Evolutionary conservation across 1,284 basidiomycete genomes (phyloP).

Genomic region (Ustilago loliicola): DNA sequence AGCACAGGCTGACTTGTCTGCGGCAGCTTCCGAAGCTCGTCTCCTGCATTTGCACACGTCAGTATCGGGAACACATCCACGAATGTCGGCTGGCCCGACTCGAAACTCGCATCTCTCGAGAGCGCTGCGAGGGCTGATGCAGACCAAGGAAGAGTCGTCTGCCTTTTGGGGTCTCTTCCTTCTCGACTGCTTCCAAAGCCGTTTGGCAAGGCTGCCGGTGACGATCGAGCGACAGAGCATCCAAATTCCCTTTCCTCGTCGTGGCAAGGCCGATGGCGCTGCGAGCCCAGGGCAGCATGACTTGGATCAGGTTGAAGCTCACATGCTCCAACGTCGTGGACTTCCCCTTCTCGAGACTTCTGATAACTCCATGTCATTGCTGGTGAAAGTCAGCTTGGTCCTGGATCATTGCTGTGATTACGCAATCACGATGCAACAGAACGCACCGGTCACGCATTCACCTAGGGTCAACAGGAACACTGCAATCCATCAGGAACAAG

Average conservation of each 20-base stretch:
- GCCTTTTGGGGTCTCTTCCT: constrained; percentile 38
- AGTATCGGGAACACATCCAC: constrained; percentile 9
- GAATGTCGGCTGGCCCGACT: constrained; percentile 11
- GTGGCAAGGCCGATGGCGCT: neutral
- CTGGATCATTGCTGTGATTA: constrained; percentile 37
- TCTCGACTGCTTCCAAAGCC: constrained; percentile 39
- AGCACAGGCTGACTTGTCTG: constrained; percentile 19
- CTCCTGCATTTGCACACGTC: constrained; percentile 23
- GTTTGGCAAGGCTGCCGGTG: constrained; percentile 16
- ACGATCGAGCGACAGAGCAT: constrained; percentile 28
- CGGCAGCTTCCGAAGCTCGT: constrained; percentile 25
- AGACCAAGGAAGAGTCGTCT: constrained; percentile 18
- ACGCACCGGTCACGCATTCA: neutral
- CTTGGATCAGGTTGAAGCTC: constrained; percentile 12
- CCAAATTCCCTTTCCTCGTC: constrained; percentile 21
- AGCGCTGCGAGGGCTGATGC: constrained; percentile 32
- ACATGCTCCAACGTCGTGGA: constrained; percentile 20
- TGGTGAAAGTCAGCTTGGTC: constrained; percentile 30
- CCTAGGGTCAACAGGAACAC: neutral
- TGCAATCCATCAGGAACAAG: neutral
- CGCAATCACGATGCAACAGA: constrained; percentile 4
- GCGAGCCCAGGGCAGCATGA: neutral
- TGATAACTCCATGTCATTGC: constrained; percentile 28
- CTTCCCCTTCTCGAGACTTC: constrained; percentile 12
- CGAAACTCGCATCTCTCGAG: constrained; percentile 20